Percentiles rank a stretch among this genome's conserved stretches.
Evolutionary conservation across 306 rosid species (phyloP).

Genomic region (Malus fusca): DNA sequence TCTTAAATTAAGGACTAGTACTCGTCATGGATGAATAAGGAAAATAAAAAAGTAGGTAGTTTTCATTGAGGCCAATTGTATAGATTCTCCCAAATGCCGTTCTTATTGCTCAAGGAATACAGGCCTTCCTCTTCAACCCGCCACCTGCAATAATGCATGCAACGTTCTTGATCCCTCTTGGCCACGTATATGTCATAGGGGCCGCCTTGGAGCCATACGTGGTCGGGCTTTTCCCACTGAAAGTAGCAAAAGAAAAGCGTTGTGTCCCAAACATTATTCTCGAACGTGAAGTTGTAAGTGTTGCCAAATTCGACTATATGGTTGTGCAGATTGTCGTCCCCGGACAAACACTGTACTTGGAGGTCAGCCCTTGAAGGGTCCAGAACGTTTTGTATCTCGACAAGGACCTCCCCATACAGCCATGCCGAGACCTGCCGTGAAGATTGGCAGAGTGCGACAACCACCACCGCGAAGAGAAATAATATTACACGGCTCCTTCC

Average conservation of each 20-base stretch:
- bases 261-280: background rate
- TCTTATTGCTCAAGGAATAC: background rate
- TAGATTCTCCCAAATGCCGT: background rate
- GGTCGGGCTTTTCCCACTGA: background rate
- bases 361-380: background rate
- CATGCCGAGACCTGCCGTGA: background rate
- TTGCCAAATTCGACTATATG: background rate
- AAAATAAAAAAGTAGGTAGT: no score
- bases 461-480: background rate
- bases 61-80: background rate
- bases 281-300: background rate
- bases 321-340: background rate
- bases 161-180: background rate
- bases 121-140: background rate
- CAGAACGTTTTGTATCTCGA: background rate
- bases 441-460: background rate
- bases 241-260: background rate
- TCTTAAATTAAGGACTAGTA: background rate
- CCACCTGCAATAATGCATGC: background rate
- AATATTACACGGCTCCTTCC: background rate
- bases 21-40: background rate
- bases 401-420: background rate
- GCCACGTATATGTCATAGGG: background rate
- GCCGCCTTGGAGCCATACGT: background rate
- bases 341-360: background rate